These are phyloP conservation scores for Fraxinus paxiana DNA, from an alignment of 305 asterid species.

Conservation along the genomic window DNA sequence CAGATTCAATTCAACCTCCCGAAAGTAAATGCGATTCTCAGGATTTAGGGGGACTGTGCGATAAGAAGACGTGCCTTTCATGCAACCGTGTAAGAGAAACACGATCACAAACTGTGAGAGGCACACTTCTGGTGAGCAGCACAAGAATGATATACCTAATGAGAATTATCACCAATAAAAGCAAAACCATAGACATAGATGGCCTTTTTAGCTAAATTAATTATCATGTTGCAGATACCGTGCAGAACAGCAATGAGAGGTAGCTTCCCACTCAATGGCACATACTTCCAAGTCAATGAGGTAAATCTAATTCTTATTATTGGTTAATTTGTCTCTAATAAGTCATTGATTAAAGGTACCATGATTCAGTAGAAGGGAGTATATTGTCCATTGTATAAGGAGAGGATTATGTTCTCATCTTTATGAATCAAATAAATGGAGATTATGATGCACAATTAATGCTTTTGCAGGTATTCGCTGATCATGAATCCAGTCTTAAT, in stretches of 20 bases:
- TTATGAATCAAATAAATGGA: not conserved
- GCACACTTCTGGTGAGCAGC: constrained; percentile 81
- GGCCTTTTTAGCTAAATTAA: constrained; percentile 19
- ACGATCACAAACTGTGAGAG: constrained; percentile 69
- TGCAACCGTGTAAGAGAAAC: constrained; percentile 68
- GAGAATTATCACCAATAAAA: constrained; percentile 1
- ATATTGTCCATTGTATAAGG: not conserved
- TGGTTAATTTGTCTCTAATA: not conserved
- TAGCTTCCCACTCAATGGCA: constrained; percentile 89
- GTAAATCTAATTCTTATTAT: constrained; percentile 28
- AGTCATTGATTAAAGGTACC: not conserved
- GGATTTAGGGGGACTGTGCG: constrained; percentile 56
- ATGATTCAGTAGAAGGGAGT: not conserved
- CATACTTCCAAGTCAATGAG: constrained; percentile 96
- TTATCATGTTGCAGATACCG: constrained; percentile 55
- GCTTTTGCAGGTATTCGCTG: constrained; percentile 68
- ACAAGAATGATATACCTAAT: not conserved
- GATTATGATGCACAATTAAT: not conserved
- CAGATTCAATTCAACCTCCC: constrained; percentile 68
- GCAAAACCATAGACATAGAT: not conserved
- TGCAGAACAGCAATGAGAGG: constrained; percentile 96
- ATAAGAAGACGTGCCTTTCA: constrained; percentile 50
- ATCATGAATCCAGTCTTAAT: constrained; percentile 68
- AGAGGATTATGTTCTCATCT: not conserved
- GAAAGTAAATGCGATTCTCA: constrained; percentile 49